Evolutionary conservation across 176 grass and related monocot genomes (phyloP), one percentile per base, ranked within the genome.

Genomic region (Aegilops sharonensis): DNA sequence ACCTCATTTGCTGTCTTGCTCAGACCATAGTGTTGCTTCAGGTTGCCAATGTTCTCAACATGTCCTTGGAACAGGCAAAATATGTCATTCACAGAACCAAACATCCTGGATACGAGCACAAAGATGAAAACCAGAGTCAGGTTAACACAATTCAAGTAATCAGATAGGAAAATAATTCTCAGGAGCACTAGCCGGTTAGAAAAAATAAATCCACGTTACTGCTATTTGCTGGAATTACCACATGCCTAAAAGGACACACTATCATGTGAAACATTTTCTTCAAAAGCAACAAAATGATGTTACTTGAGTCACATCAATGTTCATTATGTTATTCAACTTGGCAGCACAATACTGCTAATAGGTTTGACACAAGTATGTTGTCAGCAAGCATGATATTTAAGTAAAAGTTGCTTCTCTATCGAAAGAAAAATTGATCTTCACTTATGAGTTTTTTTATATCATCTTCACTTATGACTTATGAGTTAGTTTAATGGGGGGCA

Each of bases 11-110:
- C 93, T 37, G 87, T 95, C 85, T 94, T 98, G 85, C 87, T 84
- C 66, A 98, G 67, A 48, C 95, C 95, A 48, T 98, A 98, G 68
- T 98, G 91, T 67, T 98, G 93, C 86, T 98, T 98, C 85, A 95
- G 85, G 84, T 72, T 81, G 81, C 89, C 79, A 75, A 98, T 89
- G 83, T 98, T 98, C 79, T 98, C 93, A 81, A 98, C 63, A 79
- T 89, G 88, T 68, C 93, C 93, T 90, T 95, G 74, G 85, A 95
- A 95, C 80, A 98, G 64, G 88, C 95, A 98, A 72, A 95, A 95
- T 87, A 95, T 95, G 68, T 98, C 93, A 43, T 94, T 91, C 69
- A 91, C 91, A 61, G 87, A 89, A 78, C 91, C 89, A 48, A 98
- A 98, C 60, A 95, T 77, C 77, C 95, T 98, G 91, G 50, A 61